Conservation (phyloP, 164 flowering plant species). For the Kalanchoe fedtschenkoi region DNA sequence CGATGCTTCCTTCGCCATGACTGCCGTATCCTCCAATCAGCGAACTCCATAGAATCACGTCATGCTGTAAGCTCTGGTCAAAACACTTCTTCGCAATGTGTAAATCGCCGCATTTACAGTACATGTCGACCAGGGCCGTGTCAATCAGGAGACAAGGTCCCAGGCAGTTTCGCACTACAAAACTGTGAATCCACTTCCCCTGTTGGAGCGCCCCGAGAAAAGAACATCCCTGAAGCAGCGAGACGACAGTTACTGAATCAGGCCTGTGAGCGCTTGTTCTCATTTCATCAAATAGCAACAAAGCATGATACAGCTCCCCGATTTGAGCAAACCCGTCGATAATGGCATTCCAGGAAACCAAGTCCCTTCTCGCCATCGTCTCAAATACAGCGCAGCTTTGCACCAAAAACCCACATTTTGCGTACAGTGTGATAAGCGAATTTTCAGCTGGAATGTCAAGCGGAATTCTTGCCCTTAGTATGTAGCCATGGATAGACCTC, state of each 20-base stretch:
- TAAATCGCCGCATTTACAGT: slow-evolving; percentile 66
- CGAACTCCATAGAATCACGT: slow-evolving; percentile 62
- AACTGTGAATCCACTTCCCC: slow-evolving; percentile 62
- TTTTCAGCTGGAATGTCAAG: slow-evolving; percentile 47
- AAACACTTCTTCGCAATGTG: slow-evolving; percentile 53
- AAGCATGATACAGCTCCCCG: slow-evolving; percentile 39
- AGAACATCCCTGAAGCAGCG: slow-evolving; percentile 80
- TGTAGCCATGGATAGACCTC: slow-evolving; percentile 54
- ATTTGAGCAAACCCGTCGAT: slow-evolving; percentile 50
- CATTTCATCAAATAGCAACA: slow-evolving; percentile 50
- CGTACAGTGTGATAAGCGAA: slow-evolving; percentile 71
- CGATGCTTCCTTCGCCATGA: slow-evolving; percentile 65
- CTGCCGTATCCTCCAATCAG: slow-evolving; percentile 65
- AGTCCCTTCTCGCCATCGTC: slow-evolving; percentile 38
- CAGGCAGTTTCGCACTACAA: slow-evolving; percentile 37
- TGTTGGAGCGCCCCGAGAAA: slow-evolving; percentile 59
- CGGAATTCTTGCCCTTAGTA: slow-evolving; percentile 34
- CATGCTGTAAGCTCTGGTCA: slow-evolving; percentile 34
- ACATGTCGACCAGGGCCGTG: slow-evolving; percentile 80
- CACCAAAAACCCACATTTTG: slow-evolving; percentile 47
- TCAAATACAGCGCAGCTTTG: slow-evolving; percentile 46
- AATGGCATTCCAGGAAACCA: slow-evolving; percentile 82
- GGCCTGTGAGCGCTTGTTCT: slow-evolving; percentile 30
- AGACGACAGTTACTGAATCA: slow-evolving; percentile 52
- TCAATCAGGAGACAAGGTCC: slow-evolving; percentile 40